A percentile compares a stretch with the other conserved stretches of the same genome.
Conservation (phyloP, 2,329 filamentous ascomycete species). For the Stagonosporopsis tanaceti region DNA sequence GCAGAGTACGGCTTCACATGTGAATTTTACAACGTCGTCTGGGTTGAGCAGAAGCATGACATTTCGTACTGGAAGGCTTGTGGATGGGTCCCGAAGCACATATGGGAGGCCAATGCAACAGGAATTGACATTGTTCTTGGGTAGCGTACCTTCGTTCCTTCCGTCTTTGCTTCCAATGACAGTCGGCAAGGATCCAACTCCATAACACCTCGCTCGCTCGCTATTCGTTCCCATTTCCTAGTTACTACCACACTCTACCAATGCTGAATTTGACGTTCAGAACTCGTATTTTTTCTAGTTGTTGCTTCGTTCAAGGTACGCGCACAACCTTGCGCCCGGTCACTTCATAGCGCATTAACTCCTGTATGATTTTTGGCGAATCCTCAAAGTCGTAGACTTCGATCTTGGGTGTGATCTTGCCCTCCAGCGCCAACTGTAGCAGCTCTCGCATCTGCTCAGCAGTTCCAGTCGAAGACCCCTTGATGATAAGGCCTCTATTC, state of each 20-base stretch:
- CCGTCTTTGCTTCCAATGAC: too few species aligned
- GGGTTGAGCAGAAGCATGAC: too few species aligned
- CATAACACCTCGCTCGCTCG: too few species aligned
- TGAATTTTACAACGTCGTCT: too few species aligned
- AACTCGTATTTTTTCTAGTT: neutral
- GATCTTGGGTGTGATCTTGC: constrained; percentile 51
- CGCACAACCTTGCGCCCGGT: constrained; percentile 48
- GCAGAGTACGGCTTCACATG: too few species aligned
- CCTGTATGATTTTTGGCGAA: constrained; percentile 46
- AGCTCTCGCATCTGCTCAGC: constrained; percentile 57
- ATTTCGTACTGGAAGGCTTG: too few species aligned
- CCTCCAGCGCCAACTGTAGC: constrained; percentile 53
- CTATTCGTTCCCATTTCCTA: neutral
- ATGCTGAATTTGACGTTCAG: neutral
- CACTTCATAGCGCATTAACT: constrained; percentile 46
- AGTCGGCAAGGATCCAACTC: too few species aligned
- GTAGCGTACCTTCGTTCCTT: too few species aligned
- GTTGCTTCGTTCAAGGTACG: constrained; percentile 25
- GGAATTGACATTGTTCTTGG: too few species aligned
- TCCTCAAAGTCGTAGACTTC: constrained; percentile 49
- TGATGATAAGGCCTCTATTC: constrained; percentile 55
- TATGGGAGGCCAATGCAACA: neutral
- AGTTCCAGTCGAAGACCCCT: constrained; percentile 57
- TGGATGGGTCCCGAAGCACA: too few species aligned
- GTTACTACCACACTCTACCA: neutral